A percentile compares a stretch with the other conserved stretches of the same genome.
phyloP scores from a whole-genome alignment of 192 early-diverging fungal genomes.

The Umbelopsis isabellina region DNA sequence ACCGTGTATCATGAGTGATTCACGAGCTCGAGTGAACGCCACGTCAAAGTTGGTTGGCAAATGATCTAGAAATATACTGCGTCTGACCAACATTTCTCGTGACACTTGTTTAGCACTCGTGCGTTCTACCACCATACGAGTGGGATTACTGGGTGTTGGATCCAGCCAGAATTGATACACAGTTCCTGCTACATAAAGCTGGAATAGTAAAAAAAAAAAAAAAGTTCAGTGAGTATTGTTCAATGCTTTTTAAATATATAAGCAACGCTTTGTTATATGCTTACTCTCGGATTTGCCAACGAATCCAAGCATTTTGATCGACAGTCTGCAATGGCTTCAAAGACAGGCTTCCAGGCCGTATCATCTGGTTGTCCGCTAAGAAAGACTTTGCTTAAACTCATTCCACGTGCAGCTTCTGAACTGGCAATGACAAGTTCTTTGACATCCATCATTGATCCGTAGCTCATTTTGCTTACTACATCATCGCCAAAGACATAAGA shows the following conservation, averaged over 20 bases:
- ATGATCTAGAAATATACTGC: conserved; percentile 38
- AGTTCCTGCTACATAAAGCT: conserved; percentile 43
- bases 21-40: conserved; percentile 31
- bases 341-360: conserved; percentile 46
- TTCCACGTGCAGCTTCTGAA: conserved; percentile 50
- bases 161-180: conserved; percentile 47
- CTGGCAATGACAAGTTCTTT: conserved; percentile 57
- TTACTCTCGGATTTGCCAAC: conserved; percentile 39
- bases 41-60: conserved; percentile 43
- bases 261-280: no score
- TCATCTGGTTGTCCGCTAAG: conserved; percentile 39
- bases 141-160: conserved; percentile 36
- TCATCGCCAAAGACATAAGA: conserved; percentile 61
- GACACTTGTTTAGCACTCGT: conserved; percentile 33
- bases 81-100: conserved; percentile 35
- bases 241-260: background rate
- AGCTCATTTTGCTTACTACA: conserved; percentile 59
- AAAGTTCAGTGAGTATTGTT: background rate
- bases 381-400: conserved; percentile 50
- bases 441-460: conserved; percentile 65
- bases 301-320: conserved; percentile 34
- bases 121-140: conserved; percentile 42
- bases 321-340: conserved; percentile 46
- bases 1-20: conserved; percentile 31
- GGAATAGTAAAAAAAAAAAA: conserved; percentile 7